Evolutionary conservation across 208 protist species (phyloP).

Genomic region (Leishmania martiniquensis): DNA sequence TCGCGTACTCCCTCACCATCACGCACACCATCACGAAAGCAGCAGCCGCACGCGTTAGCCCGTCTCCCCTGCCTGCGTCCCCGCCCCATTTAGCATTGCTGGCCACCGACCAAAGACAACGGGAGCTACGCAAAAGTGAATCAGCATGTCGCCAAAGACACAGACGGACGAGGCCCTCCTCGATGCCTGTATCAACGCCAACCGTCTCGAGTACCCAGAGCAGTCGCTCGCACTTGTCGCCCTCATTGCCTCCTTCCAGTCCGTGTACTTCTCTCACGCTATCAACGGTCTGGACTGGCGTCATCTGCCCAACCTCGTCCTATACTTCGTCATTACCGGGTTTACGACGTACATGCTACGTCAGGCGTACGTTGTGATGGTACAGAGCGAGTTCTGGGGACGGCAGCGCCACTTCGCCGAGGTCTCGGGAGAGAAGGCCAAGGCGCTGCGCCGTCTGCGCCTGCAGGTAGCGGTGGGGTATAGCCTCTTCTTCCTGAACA

Average conservation of each 20-base stretch:
- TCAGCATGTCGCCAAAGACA: conserved; percentile 11
- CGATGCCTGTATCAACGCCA: conserved; percentile 83
- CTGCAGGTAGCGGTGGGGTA: conserved; percentile 84
- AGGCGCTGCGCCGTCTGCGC: conserved; percentile 70
- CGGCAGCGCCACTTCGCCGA: conserved; percentile 89
- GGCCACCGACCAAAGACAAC: background rate
- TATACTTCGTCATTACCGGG: conserved; percentile 62
- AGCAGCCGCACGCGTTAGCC: background rate
- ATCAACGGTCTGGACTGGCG: conserved; percentile 82
- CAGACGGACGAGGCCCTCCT: conserved; percentile 71
- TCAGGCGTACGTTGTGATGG: conserved; percentile 88
- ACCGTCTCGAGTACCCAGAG: conserved; percentile 85
- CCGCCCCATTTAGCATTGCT: background rate
- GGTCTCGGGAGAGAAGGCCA: conserved; percentile 59
- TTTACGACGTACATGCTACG: conserved; percentile 78
- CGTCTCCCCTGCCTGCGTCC: background rate
- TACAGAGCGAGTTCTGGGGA: conserved; percentile 88
- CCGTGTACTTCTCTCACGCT: conserved; percentile 85
- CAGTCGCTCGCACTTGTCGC: conserved; percentile 63
- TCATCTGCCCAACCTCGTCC: conserved; percentile 44
- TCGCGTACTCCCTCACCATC: background rate
- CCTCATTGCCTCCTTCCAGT: conserved; percentile 76
- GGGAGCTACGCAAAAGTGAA: too few relatives aligned
- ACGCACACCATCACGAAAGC: background rate
- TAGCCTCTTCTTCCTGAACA: conserved; percentile 87